These are phyloP conservation scores for Hysterium pulicare DNA, from an alignment of 2,329 filamentous ascomycete genomes.

Conservation along the genomic window DNA sequence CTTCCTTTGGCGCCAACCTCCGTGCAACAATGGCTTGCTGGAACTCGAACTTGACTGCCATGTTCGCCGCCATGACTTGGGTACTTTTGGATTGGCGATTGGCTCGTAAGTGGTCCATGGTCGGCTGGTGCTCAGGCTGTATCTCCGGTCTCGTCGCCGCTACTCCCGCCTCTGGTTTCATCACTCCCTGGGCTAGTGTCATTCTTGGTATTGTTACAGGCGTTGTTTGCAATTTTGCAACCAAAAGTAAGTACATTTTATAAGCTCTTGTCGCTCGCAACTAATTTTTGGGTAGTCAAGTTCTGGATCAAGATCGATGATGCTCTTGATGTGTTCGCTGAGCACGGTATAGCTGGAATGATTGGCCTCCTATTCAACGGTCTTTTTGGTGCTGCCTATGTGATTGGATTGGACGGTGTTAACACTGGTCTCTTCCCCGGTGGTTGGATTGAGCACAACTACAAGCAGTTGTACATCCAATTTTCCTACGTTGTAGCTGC, in stretches of 20 bases:
- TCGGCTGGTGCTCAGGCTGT: slow-evolving; percentile 87
- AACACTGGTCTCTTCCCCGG: slow-evolving; percentile 63
- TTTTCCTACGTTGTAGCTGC: slow-evolving; percentile 69
- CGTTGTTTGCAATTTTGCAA: slow-evolving; percentile 76
- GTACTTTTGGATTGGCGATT: slow-evolving; percentile 93
- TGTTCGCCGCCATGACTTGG: slow-evolving; percentile 91
- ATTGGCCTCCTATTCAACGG: slow-evolving; percentile 76
- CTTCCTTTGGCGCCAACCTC: slow-evolving; percentile 88
- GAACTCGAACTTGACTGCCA: slow-evolving; percentile 93
- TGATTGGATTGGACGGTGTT: slow-evolving; percentile 69
- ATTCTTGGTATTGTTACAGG: slow-evolving; percentile 60
- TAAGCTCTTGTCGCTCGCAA: background rate
- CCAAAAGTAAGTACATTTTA: slow-evolving; percentile 67
- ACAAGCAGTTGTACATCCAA: slow-evolving; percentile 72
- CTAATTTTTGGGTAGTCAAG: slow-evolving; percentile 51
- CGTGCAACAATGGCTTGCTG: slow-evolving; percentile 95
- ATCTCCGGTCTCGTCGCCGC: slow-evolving; percentile 87
- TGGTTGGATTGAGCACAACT: slow-evolving; percentile 75
- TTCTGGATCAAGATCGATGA: slow-evolving; percentile 79
- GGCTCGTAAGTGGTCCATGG: slow-evolving; percentile 90
- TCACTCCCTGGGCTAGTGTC: slow-evolving; percentile 64
- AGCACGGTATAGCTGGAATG: slow-evolving; percentile 82
- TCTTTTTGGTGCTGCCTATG: slow-evolving; percentile 71
- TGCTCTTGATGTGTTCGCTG: slow-evolving; percentile 85
- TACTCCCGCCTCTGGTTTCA: slow-evolving; percentile 77